Conservation (phyloP, 2,329 filamentous ascomycete genomes). For the Didymella arachidicola region DNA sequence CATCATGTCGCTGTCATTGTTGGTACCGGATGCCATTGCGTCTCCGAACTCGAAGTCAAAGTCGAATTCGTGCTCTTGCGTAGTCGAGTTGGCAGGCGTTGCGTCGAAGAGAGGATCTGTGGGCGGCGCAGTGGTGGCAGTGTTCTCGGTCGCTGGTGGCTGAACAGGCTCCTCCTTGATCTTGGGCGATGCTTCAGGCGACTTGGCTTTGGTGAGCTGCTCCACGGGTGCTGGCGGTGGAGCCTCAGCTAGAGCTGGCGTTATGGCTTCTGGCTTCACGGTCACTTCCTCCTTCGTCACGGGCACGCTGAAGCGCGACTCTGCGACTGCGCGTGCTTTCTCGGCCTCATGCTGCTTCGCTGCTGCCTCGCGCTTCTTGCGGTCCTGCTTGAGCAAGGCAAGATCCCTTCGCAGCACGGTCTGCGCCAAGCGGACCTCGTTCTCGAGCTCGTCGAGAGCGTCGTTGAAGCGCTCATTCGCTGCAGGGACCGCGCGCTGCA, state of each 20-base stretch:
- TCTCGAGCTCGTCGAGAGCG: slow-evolving; percentile 61
- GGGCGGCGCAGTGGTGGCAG: slow-evolving; percentile 26
- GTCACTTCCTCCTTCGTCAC: slow-evolving; percentile 19
- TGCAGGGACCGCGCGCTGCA: slow-evolving; percentile 52
- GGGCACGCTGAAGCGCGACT: slow-evolving; percentile 28
- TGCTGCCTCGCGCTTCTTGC: slow-evolving; percentile 47
- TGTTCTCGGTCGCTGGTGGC: slow-evolving; percentile 26
- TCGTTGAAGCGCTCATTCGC: slow-evolving; percentile 57
- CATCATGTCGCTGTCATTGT: slow-evolving; percentile 35
- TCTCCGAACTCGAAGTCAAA: slow-evolving; percentile 52
- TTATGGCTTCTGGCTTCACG: slow-evolving; percentile 26
- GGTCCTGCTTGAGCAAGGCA: slow-evolving; percentile 46
- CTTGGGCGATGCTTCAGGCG: slow-evolving; percentile 24
- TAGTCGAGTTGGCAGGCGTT: slow-evolving; percentile 38
- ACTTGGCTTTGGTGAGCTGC: slow-evolving; percentile 16
- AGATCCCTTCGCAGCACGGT: slow-evolving; percentile 48
- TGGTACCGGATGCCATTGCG: slow-evolving; percentile 32
- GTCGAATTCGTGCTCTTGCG: slow-evolving; percentile 45
- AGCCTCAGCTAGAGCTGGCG: slow-evolving; percentile 24
- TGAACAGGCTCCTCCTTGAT: slow-evolving; percentile 24
- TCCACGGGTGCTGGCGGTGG: not conserved
- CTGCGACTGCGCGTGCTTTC: slow-evolving; percentile 41
- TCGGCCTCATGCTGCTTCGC: slow-evolving; percentile 44
- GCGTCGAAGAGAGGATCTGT: slow-evolving; percentile 44
- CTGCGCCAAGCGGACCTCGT: slow-evolving; percentile 51